Percentiles rank a stretch among this genome's conserved stretches.
Evolutionary conservation across 345 rosid genomes (phyloP).

Genomic region (Pugionium dolabratum): DNA sequence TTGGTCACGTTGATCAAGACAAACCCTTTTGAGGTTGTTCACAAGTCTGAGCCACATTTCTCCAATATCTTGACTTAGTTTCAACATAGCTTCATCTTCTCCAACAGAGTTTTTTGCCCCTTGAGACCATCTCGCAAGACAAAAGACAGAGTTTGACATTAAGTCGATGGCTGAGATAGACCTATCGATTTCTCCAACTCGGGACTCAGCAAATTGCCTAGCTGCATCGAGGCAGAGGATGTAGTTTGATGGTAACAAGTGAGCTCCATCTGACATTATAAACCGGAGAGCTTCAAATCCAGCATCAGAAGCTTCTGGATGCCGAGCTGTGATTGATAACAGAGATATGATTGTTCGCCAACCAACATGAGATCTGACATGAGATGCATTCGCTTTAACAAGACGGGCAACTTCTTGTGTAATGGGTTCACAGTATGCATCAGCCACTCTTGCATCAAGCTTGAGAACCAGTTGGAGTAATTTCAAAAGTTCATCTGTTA

Average conservation of each 20-base stretch:
- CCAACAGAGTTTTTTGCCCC: slow-evolving; percentile 52
- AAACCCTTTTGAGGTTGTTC: slow-evolving; percentile 55
- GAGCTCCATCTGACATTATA: slow-evolving; percentile 67
- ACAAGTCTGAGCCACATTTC: slow-evolving; percentile 80
- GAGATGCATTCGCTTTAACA: slow-evolving; percentile 70
- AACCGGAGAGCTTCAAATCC: slow-evolving; percentile 66
- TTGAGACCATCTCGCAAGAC: slow-evolving; percentile 67
- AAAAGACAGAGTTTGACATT: slow-evolving; percentile 65
- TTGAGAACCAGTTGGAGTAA: slow-evolving; percentile 71
- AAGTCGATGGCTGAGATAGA: slow-evolving; percentile 62
- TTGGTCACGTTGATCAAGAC: slow-evolving; percentile 68
- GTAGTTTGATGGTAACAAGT: slow-evolving; percentile 63
- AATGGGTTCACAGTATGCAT: slow-evolving; percentile 74
- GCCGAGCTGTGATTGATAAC: slow-evolving; percentile 67
- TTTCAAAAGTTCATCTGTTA: slow-evolving; percentile 70
- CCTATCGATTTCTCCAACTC: slow-evolving; percentile 56
- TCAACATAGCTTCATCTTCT: slow-evolving; percentile 50
- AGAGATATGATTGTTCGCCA: slow-evolving; percentile 74
- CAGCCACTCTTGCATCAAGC: slow-evolving; percentile 77
- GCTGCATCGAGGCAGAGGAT: slow-evolving; percentile 73
- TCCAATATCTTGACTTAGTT: slow-evolving; percentile 59
- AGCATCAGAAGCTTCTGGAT: slow-evolving; percentile 75
- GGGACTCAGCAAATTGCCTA: slow-evolving; percentile 76
- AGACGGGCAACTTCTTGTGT: slow-evolving; percentile 72
- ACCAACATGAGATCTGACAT: slow-evolving; percentile 62